A percentile compares a stretch with the other conserved stretches of the same genome.
phyloP scores from a whole-genome alignment of 768 basidiomycete genomes.

The Dioszegia crocea region DNA sequence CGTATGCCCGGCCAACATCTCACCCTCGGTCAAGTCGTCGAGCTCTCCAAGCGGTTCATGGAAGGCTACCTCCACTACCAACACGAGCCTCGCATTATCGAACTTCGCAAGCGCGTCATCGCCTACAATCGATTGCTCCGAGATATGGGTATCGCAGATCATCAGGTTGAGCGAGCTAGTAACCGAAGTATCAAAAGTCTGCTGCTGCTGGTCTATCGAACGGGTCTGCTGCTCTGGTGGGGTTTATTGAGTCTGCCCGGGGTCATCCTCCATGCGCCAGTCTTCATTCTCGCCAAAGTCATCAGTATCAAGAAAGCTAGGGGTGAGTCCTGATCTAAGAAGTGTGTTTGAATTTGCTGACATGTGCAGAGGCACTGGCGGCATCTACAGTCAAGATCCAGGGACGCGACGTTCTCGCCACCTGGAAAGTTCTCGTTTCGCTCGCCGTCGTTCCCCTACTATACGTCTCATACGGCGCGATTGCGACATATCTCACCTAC shows the following conservation, averaged over 20 bases:
- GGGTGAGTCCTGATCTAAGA: conserved; percentile 55
- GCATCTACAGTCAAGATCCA: conserved; percentile 92
- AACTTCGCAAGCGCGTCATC: conserved; percentile 71
- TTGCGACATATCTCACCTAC: conserved; percentile 69
- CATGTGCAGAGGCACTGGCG: conserved; percentile 76
- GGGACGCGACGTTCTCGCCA: conserved; percentile 92
- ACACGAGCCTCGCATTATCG: conserved; percentile 81
- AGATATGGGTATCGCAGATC: conserved; percentile 87
- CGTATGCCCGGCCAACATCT: conserved; percentile 90
- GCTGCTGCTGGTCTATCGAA: conserved; percentile 75
- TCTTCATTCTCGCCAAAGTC: conserved; percentile 82
- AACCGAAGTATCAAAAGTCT: conserved; percentile 75
- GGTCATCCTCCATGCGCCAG: conserved; percentile 82
- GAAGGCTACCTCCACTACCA: conserved; percentile 91
- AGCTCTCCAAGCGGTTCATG: conserved; percentile 84
- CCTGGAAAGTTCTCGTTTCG: conserved; percentile 95
- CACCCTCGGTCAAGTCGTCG: conserved; percentile 91
- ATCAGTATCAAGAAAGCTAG: conserved; percentile 85
- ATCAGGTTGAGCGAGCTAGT: conserved; percentile 87
- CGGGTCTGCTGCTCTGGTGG: conserved; percentile 74
- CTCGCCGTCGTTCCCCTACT: conserved; percentile 82
- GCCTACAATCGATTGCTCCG: conserved; percentile 83
- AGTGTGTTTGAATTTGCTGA: neutral
- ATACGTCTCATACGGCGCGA: conserved; percentile 74
- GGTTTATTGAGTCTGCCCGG: conserved; percentile 80